A percentile compares a stretch with the other conserved stretches of the same genome.
Evolutionary conservation across 768 basidiomycete genomes (phyloP).

Genomic region (Rubroboletus satanas): DNA sequence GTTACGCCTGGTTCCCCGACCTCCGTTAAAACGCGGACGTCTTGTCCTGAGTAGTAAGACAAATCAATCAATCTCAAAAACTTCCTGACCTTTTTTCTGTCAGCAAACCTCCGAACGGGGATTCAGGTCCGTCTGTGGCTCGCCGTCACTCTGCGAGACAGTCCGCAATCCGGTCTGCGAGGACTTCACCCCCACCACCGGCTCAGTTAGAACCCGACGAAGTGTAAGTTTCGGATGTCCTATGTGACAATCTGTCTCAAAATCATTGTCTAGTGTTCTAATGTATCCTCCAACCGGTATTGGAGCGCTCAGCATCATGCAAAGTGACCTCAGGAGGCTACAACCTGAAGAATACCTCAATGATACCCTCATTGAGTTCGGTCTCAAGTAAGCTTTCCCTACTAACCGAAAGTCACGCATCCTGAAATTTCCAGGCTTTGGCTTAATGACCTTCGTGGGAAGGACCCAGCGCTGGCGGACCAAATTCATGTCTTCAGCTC

Average conservation of each 20-base stretch:
- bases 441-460: slow-evolving; percentile 53
- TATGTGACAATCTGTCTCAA: slow-evolving; percentile 1
- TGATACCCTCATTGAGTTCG: slow-evolving; percentile 95
- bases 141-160: slow-evolving; percentile 38
- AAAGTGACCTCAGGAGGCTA: slow-evolving; percentile 71
- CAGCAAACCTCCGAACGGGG: slow-evolving; percentile 12
- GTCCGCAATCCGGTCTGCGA: slow-evolving; percentile 21
- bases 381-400: slow-evolving; percentile 66
- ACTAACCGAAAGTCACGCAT: background rate
- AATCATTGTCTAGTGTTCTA: slow-evolving; percentile 49
- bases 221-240: slow-evolving; percentile 42
- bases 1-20: slow-evolving; percentile 17
- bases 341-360: slow-evolving; percentile 85
- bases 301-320: slow-evolving; percentile 79
- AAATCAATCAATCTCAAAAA: background rate
- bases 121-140: slow-evolving; percentile 2
- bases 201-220: slow-evolving; percentile 52
- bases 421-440: slow-evolving; percentile 51
- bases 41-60: slow-evolving; percentile 17
- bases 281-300: slow-evolving; percentile 68
- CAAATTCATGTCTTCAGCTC: slow-evolving; percentile 92
- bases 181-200: slow-evolving; percentile 11
- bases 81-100: background rate
- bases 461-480: slow-evolving; percentile 58
- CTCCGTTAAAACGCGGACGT: slow-evolving; percentile 12